Evolutionary conservation across 768 basidiomycete species (phyloP), one percentile per base, ranked within the genome.

Genomic region (Calocera viscosa): DNA sequence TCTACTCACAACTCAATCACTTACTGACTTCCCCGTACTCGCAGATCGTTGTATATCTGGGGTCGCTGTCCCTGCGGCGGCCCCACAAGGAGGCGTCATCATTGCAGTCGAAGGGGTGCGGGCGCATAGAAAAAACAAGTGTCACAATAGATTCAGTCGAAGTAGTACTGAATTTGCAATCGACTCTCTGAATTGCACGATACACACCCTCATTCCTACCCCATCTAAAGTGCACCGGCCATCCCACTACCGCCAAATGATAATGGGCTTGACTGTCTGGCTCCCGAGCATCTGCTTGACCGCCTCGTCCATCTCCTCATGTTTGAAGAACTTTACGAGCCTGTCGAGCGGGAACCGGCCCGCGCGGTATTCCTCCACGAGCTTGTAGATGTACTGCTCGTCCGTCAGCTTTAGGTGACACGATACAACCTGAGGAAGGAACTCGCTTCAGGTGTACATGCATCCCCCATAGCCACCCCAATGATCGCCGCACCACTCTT

Each of bases 261-360:
- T 70, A 41, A 73, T 69, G 7, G 72, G 72, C 68, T 73, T 73
- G 71, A 73, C 71, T 2, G 69, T 67, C 64, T 68, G 68, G 12
- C 72, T 71, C 17, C 34, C 63, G 43, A 66, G 40, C 72, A 73
- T 73, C 0, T 67, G 71, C 28, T 28, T 43, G 1, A 73, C 64
- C 0, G 74, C 74, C 32, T 69, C 60, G 17, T 73, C 70, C 19
- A 72, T 71, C 17, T 71, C 47, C 38, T 70, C 71, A n/a, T 69
- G 69, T n/a, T 41, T 67, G 68, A 66, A 74, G 24, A 64, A 49
- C 67, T 68, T 67, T n/a, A 66, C 24, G 35, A 74, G 68, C 33
- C 70, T 67, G 34, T 74, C 70, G 65, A 74, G 43, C 0, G 74
- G 74, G 70, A 74, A 74, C 43, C 70, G 66, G 14, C 74, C 74